Percentiles rank a stretch among this genome's conserved stretches.
Evolutionary conservation across 805 yeast species (phyloP).

Genomic region (Starmerella vitae): DNA sequence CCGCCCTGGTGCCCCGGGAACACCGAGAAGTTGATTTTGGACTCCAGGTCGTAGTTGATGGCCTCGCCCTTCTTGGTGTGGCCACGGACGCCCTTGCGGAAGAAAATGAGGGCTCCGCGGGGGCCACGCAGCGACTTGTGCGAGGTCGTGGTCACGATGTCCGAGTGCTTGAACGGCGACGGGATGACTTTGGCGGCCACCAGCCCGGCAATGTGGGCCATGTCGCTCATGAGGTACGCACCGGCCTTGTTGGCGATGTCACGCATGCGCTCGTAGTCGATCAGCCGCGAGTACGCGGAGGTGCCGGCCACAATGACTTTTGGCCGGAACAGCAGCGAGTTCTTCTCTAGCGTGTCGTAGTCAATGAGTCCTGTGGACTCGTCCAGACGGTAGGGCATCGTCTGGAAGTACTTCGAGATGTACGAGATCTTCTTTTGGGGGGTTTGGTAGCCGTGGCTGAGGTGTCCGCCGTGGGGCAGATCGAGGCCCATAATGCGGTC

Average conservation of each 20-base stretch:
- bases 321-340: slow-evolving; percentile 81
- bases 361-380: slow-evolving; percentile 81
- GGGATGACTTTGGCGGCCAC: slow-evolving; percentile 89
- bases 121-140: slow-evolving; percentile 98
- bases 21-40: slow-evolving; percentile 86
- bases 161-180: slow-evolving; percentile 86
- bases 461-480: slow-evolving; percentile 96
- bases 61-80: slow-evolving; percentile 75
- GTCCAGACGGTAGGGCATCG: slow-evolving; percentile 92
- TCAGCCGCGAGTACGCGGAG: slow-evolving; percentile 82
- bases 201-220: slow-evolving; percentile 96
- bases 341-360: slow-evolving; percentile 72
- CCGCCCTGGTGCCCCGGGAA: slow-evolving; percentile 99
- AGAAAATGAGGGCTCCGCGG: slow-evolving; percentile 96
- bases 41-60: slow-evolving; percentile 73
- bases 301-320: slow-evolving; percentile 94
- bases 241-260: slow-evolving; percentile 85
- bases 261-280: slow-evolving; percentile 83
- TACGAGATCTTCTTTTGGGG: slow-evolving; percentile 77
- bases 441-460: slow-evolving; percentile 94
- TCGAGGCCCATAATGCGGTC: slow-evolving; percentile 96
- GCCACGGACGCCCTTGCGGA: slow-evolving; percentile 83
- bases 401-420: slow-evolving; percentile 87
- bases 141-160: slow-evolving; percentile 93
- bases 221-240: slow-evolving; percentile 83